Conservation (phyloP, 2,329 filamentous ascomycete species). For the Monosporascus sp. region DNA sequence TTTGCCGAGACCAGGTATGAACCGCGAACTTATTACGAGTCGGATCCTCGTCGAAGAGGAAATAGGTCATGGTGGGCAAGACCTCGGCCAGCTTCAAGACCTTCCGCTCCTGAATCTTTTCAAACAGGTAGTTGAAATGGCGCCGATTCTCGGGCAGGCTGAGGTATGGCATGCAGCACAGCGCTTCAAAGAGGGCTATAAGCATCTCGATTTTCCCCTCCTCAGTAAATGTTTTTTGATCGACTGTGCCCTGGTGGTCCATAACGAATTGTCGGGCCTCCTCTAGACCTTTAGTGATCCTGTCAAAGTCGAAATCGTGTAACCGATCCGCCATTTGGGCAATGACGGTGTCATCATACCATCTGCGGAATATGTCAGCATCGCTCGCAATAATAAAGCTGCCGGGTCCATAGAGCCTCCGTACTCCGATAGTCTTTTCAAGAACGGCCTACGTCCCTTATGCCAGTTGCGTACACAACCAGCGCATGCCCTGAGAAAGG, state of each 20-base stretch:
- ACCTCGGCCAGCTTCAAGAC: conserved; percentile 69
- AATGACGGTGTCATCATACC: conserved; percentile 45
- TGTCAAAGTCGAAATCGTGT: conserved; percentile 53
- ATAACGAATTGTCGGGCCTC: conserved; percentile 50
- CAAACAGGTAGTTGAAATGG: conserved; percentile 78
- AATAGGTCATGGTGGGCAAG: conserved; percentile 76
- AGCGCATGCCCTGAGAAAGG: conserved; percentile 58
- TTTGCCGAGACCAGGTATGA: conserved; percentile 59
- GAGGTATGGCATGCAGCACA: conserved; percentile 80
- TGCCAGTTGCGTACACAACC: conserved; percentile 72
- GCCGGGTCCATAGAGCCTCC: conserved; percentile 13
- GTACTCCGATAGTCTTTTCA: conserved; percentile 58
- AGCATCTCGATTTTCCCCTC: conserved; percentile 54
- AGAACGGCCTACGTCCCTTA: conserved; percentile 56
- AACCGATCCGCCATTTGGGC: conserved; percentile 49
- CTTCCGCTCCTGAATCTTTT: conserved; percentile 70
- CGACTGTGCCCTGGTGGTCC: conserved; percentile 30
- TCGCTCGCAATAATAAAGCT: neutral
- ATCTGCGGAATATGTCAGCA: conserved; percentile 11
- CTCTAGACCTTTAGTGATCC: conserved; percentile 56
- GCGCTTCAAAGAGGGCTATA: conserved; percentile 78
- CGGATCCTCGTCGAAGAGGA: conserved; percentile 71
- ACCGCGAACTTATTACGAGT: conserved; percentile 62
- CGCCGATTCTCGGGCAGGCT: conserved; percentile 43
- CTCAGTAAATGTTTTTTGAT: conserved; percentile 34